Evolutionary conservation across 495 filamentous ascomycete species (phyloP), one percentile per base, ranked within the genome.

Genomic region (Aspergillus bridgeri): DNA sequence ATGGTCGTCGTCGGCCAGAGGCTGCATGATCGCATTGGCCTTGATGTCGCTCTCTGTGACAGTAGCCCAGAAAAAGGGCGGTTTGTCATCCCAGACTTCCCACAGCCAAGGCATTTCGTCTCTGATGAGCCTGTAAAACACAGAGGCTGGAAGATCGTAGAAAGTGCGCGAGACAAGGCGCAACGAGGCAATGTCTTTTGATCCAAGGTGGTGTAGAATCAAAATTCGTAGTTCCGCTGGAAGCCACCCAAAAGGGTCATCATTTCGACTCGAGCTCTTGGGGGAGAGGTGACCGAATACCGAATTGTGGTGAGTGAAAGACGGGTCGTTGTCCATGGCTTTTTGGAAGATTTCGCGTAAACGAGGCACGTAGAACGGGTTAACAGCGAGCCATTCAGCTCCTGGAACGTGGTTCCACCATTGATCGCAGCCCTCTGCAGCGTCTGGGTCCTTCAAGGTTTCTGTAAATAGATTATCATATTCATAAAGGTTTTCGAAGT

Each of bases 51-150:
- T 3, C 5, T 21, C 47, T 17, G n/a, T 48, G 4, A n/a, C 21
- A 0, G 56, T 53, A 8, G 56, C 56, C 56, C 49, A 58, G 48
- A 58, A 58, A 23, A 38, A 58, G 1, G 49, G 56, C 7, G 56
- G 49, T 20, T 53, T 24, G 2, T 51, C 25, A 18, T 44, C 47
- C 15, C 42, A 53, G 3, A 48, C 15, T 18, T 53, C 56, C 38
- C 48, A 58, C 5, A 48, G 22, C 48, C 56, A 53, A 3, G 49
- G 49, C 56, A 47, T 58, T 8, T 53, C 49, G 6, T 58, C 23
- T n/a, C 29, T 21, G 5, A 58, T 20, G 13, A 58, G 13, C 0
- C 24, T 17, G 7, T 53, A 8, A 18, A 42, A 48, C 3, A 53
- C 0, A 24, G 4, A 21, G 7, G n/a, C 21, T 0, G 42, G 42